Conservation (phyloP, 2,329 filamentous ascomycete species). For the Leptographium radiaticola region DNA sequence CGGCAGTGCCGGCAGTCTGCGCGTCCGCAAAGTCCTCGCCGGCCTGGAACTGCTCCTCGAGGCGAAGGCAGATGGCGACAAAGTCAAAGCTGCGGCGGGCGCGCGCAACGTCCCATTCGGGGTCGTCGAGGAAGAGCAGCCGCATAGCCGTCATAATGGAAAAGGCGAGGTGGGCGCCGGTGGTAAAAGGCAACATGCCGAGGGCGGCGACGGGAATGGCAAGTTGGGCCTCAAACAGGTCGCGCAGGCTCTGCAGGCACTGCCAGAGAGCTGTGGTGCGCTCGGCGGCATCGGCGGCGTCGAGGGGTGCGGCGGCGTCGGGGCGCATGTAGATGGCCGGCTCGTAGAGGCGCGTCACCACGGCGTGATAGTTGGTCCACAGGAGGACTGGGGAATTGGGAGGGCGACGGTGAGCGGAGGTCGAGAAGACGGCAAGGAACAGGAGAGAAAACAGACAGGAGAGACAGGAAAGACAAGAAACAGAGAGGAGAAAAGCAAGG, state of each 20-base stretch:
- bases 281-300: slow-evolving; percentile 12
- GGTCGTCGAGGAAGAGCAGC: slow-evolving; percentile 21
- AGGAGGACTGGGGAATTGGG: slow-evolving; percentile 17
- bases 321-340: slow-evolving; percentile 19
- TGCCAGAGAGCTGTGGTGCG: slow-evolving; percentile 24
- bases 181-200: slow-evolving; percentile 18
- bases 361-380: slow-evolving; percentile 20
- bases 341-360: slow-evolving; percentile 24
- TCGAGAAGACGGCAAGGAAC: too few relatives aligned
- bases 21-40: slow-evolving; percentile 14
- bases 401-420: neutral
- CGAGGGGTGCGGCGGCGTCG: neutral
- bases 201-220: slow-evolving; percentile 15
- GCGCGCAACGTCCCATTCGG: slow-evolving; percentile 23
- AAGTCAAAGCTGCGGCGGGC: slow-evolving; percentile 23
- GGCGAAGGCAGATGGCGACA: slow-evolving; percentile 13
- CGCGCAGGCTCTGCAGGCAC: slow-evolving; percentile 18
- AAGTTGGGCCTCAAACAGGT: slow-evolving; percentile 16
- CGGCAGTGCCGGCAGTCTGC: neutral
- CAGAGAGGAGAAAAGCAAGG: neutral
- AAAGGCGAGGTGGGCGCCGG: slow-evolving; percentile 20
- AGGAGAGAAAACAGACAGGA: too few relatives aligned
- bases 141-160: slow-evolving; percentile 21
- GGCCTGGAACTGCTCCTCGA: slow-evolving; percentile 17
- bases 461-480: neutral